Conservation (phyloP, 768 basidiomycete species). For the Lactifluus volemus region DNA sequence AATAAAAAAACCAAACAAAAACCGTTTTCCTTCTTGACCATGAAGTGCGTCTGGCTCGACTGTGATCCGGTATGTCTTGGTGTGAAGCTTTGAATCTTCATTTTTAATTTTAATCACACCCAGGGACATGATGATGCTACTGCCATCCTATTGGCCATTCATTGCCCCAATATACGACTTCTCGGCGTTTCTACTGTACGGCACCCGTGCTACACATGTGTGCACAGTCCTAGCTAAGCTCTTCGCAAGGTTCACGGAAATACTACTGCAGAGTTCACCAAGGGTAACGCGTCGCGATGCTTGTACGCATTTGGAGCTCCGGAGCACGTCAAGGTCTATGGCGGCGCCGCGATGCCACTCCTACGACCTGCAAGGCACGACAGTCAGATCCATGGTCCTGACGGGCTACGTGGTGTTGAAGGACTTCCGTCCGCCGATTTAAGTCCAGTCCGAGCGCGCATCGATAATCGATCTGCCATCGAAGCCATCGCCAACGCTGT, state of each 20-base stretch:
- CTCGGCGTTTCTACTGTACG: constrained; percentile 79
- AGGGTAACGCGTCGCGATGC: constrained; percentile 68
- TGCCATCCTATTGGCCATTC: constrained; percentile 69
- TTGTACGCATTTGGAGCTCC: constrained; percentile 67
- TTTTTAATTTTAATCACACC: neutral
- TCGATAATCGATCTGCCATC: constrained; percentile 48
- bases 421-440: constrained; percentile 50
- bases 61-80: constrained; percentile 27
- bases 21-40: neutral
- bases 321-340: constrained; percentile 47
- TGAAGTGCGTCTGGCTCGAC: constrained; percentile 28
- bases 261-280: constrained; percentile 49
- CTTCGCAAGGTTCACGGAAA: constrained; percentile 70
- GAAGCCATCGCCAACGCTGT: constrained; percentile 60
- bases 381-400: constrained; percentile 72
- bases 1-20: too few relatives aligned
- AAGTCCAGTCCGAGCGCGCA: constrained; percentile 40
- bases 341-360: constrained; percentile 64
- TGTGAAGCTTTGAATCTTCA: neutral
- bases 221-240: neutral
- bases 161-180: constrained; percentile 55
- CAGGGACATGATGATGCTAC: constrained; percentile 89
- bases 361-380: constrained; percentile 53
- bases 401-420: constrained; percentile 80
- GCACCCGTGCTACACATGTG: neutral